Base-by-base conservation (phyloP, 169 alveolate species). In the Plasmodium billcollinsi region DNA sequence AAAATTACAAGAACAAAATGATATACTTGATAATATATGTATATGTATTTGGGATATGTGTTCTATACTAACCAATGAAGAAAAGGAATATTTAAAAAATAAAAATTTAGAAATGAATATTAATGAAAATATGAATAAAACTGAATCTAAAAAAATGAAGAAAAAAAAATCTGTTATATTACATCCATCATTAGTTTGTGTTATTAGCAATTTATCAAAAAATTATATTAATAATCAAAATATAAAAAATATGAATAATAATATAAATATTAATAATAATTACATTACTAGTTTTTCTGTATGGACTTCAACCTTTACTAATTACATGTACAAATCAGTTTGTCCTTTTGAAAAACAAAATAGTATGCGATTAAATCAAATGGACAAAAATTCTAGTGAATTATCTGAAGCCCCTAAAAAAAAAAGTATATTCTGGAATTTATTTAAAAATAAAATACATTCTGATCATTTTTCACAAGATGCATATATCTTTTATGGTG, bases 401-500 rank as follows among this genome's bases (percentile, higher is more conserved):
- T 12, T 43, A 5, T 18, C 72, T 5, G 63, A 74, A 74, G 12
- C 73, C 0, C 56, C 88, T 14, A 74, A 74, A 47, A 76, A 49
- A 24, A 76, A 65, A 76, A 59, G 45, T 0, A 52, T 63, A 15
- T 76, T 76, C 66, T 63, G 89, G 89, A 69, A 52, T n/a, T 59
- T 76, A 1, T 76, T 76, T 12, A 50, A 76, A 52, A 66, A 76
- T n/a, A 76, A 76, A 52, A 33, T 65, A 1, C 54, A 58, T 56
- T 33, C 89, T 50, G 29, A 66, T 65, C 45, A 24, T 59, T 76
- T 76, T n/a, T 76, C 89, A 1, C 52, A 33, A 33, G 78, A 76
- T 63, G 75, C 89, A 9, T 76, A 76, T 56, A 69, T 76, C 18
- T 76, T 76, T 76, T 76, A 76, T 76, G 89, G 89, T 0, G 89